A percentile compares a stretch with the other conserved stretches of the same genome.
These are phyloP conservation scores for Odontarrhena argentea DNA, from an alignment of 345 rosid species.

Conservation along the genomic window DNA sequence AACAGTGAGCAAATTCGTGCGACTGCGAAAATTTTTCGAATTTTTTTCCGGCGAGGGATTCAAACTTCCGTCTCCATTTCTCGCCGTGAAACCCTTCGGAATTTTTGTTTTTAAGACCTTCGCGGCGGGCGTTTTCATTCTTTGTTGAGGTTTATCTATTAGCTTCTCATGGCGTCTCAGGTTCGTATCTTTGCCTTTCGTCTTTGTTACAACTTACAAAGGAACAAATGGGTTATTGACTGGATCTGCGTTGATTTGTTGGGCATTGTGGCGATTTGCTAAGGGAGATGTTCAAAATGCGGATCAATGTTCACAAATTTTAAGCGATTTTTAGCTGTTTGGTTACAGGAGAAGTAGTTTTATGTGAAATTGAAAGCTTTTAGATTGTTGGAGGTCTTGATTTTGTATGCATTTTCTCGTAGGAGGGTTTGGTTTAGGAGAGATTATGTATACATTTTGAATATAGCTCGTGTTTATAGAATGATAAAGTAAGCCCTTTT, in stretches of 20 bases:
- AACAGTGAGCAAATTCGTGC: constrained; percentile 38
- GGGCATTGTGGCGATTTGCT: constrained; percentile 36
- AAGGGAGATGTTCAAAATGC: constrained; percentile 9
- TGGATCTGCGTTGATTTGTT: constrained; percentile 41
- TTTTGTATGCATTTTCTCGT: background rate
- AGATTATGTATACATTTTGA: background rate
- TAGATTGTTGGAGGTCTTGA: background rate
- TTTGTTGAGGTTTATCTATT: constrained; percentile 23
- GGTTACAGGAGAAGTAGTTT: background rate
- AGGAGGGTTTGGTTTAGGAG: constrained; percentile 17
- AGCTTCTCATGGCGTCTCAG: constrained; percentile 37
- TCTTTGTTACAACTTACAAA: background rate
- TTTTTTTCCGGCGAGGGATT: constrained; percentile 36
- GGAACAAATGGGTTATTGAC: constrained; percentile 20
- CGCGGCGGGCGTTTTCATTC: background rate
- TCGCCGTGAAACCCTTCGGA: constrained; percentile 29
- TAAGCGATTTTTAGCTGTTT: background rate
- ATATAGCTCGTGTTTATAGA: background rate
- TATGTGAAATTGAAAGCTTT: constrained; percentile 20
- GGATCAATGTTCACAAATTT: constrained; percentile 8
- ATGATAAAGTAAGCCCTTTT: constrained; percentile 4
- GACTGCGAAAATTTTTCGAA: constrained; percentile 36
- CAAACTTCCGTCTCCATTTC: constrained; percentile 24
- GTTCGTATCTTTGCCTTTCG: constrained; percentile 23
- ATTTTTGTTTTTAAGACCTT: too few species aligned